Evolutionary conservation across 164 flowering plant genomes (phyloP).

Genomic region (Chimonanthus salicifolius): DNA sequence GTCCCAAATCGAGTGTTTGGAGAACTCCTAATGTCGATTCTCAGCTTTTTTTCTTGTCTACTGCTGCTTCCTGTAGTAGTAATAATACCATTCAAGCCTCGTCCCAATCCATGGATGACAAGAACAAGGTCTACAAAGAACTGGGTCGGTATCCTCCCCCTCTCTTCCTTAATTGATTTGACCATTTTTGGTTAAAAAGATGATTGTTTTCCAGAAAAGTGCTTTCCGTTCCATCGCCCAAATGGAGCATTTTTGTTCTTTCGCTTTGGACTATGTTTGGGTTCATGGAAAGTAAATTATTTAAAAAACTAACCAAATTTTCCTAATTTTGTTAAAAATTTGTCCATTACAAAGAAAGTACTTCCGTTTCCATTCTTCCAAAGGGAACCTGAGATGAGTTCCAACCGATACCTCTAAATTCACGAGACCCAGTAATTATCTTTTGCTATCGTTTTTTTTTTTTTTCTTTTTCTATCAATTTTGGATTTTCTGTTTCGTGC

Average conservation of each 20-base stretch:
- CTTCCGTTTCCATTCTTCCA: no score
- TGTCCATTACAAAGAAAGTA: no score
- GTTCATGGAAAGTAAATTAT: no score
- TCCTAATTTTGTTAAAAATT: no score
- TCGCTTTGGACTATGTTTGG: neutral
- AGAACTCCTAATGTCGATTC: neutral
- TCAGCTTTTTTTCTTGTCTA: neutral
- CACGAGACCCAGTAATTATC: no score
- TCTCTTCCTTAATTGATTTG: conserved; percentile 2
- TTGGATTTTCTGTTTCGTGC: no score
- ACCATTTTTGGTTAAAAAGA: neutral
- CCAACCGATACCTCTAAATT: no score
- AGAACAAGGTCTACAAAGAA: conserved; percentile 55
- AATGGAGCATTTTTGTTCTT: neutral
- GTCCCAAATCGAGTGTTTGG: neutral
- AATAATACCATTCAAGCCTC: conserved; percentile 12
- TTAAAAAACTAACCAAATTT: no score
- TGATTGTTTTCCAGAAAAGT: neutral
- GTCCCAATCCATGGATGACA: conserved; percentile 45
- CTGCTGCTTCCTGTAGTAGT: neutral
- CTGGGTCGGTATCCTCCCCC: conserved; percentile 37
- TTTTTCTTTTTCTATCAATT: no score
- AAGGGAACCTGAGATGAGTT: no score
- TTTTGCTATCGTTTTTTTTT: no score
- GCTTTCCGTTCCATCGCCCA: neutral